phyloP scores from a whole-genome alignment of 208 protist genomes.

The Leptomonas pyrrhocoris region DNA sequence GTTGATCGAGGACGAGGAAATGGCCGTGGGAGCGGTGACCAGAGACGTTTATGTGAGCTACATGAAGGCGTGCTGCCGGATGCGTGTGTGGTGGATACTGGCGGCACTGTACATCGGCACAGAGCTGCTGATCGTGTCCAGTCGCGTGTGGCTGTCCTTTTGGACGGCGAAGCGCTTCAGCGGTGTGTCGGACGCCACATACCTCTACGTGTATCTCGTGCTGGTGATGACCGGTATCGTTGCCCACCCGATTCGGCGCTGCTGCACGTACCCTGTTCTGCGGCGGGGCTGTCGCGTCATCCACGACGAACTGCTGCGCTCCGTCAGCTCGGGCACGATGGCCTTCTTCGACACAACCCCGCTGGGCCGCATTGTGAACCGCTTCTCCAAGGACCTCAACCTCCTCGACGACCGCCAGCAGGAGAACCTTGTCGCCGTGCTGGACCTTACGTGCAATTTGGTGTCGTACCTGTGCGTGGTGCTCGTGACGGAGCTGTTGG shows the following conservation, averaged over 20 bases:
- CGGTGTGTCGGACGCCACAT: conserved; percentile 12
- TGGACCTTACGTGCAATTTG: conserved; percentile 6
- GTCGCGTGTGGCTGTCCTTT: conserved; percentile 49
- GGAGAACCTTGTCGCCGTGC: conserved; percentile 33
- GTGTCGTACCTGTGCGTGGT: conserved; percentile 33
- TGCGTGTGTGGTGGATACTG: conserved; percentile 26
- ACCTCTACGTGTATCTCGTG: conserved; percentile 9
- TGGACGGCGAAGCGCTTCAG: conserved; percentile 49
- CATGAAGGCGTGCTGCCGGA: conserved; percentile 23
- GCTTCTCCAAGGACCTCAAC: conserved; percentile 77
- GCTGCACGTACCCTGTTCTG: conserved; percentile 21
- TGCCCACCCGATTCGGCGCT: conserved; percentile 5
- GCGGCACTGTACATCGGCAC: conserved; percentile 39
- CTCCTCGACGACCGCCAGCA: conserved; percentile 72
- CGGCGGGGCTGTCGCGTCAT: conserved; percentile 42
- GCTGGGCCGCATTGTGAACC: conserved; percentile 70
- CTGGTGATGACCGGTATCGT: conserved; percentile 5
- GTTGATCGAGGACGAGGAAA: conserved; percentile 16
- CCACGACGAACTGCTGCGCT: conserved; percentile 48
- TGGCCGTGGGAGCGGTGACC: conserved; percentile 44
- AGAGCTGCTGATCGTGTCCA: conserved; percentile 30
- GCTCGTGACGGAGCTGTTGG: conserved; percentile 15
- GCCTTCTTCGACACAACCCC: conserved; percentile 59
- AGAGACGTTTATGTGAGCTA: conserved; percentile 47
- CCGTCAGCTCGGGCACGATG: conserved; percentile 47